A percentile compares a stretch with the other conserved stretches of the same genome.
Conservation (phyloP, 306 rosid genomes). For the Adenanthera pavonina region DNA sequence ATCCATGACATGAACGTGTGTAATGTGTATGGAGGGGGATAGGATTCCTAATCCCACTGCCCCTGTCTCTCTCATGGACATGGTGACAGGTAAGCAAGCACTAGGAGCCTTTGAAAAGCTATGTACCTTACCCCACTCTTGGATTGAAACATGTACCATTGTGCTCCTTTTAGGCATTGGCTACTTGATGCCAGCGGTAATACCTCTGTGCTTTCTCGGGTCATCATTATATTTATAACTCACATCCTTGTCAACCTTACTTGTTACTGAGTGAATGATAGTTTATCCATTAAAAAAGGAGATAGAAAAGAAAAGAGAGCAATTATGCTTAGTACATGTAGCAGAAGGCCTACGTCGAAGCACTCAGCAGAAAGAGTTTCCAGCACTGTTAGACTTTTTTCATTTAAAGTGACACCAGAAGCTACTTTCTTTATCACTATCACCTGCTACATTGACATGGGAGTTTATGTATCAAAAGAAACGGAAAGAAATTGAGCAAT, state of each 20-base stretch:
- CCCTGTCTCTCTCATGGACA: constrained; percentile 36
- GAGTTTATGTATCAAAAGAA: constrained; percentile 2
- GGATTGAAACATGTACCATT: constrained; percentile 39
- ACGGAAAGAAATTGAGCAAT: background rate
- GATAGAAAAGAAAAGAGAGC: background rate
- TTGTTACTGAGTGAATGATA: constrained; percentile 15
- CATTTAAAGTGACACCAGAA: constrained; percentile 2
- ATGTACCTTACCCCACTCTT: constrained; percentile 52
- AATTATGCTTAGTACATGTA: background rate
- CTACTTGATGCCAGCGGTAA: constrained; percentile 26
- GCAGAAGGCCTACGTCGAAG: constrained; percentile 6
- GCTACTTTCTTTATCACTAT: background rate
- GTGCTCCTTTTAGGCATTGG: constrained; percentile 34
- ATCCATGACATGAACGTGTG: constrained; percentile 34
- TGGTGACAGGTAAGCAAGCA: constrained; percentile 43
- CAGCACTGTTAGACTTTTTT: background rate
- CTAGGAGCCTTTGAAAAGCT: constrained; percentile 31
- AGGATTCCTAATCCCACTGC: constrained; percentile 45
- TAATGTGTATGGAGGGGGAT: constrained; percentile 25
- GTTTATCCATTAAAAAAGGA: constrained; percentile 29
- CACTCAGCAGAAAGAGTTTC: constrained; percentile 9
- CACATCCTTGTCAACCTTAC: constrained; percentile 40
- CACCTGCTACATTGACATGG: background rate
- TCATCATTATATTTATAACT: constrained; percentile 5
- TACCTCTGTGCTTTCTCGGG: constrained; percentile 12